Evolutionary conservation across 495 filamentous ascomycete species (phyloP).

Genomic region (Penicillium canescens): DNA sequence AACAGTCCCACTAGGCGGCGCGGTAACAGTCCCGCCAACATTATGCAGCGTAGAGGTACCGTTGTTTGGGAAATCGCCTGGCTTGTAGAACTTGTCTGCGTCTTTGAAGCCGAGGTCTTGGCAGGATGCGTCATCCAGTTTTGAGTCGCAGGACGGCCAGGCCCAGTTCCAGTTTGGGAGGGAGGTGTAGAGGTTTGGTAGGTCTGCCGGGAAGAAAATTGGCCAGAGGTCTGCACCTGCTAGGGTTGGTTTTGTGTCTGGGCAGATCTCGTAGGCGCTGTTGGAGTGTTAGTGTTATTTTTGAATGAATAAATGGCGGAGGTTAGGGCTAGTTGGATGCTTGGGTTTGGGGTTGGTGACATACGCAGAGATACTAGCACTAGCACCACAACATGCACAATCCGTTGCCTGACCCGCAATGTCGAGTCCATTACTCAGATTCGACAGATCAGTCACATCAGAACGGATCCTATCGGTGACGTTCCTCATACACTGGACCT

Average conservation of each 20-base stretch:
- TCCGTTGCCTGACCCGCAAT: constrained; percentile 20
- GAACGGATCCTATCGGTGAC: constrained; percentile 17
- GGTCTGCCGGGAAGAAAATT: constrained; percentile 25
- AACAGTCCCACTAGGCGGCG: constrained; percentile 25
- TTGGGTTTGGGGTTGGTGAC: not conserved
- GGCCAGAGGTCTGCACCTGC: constrained; percentile 31
- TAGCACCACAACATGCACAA: constrained; percentile 31
- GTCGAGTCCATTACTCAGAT: constrained; percentile 14
- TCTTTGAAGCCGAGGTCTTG: constrained; percentile 20
- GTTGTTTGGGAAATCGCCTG: constrained; percentile 22
- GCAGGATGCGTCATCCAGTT: constrained; percentile 8
- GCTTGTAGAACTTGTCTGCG: constrained; percentile 27
- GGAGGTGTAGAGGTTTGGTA: constrained; percentile 25
- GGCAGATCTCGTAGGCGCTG: constrained; percentile 29
- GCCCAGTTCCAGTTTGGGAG: constrained; percentile 23
- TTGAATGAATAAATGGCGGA: not conserved
- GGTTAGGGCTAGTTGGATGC: not conserved
- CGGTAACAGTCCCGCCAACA: constrained; percentile 22
- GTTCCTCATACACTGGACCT: constrained; percentile 22
- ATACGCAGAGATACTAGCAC: constrained; percentile 31
- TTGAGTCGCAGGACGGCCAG: constrained; percentile 26
- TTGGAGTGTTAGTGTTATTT: not conserved
- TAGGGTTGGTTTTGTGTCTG: constrained; percentile 22
- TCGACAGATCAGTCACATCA: constrained; percentile 13
- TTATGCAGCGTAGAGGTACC: constrained; percentile 22